Evolutionary conservation across 2,329 filamentous ascomycete genomes (phyloP).

Genomic region (Aspergillus novoparasiticus): DNA sequence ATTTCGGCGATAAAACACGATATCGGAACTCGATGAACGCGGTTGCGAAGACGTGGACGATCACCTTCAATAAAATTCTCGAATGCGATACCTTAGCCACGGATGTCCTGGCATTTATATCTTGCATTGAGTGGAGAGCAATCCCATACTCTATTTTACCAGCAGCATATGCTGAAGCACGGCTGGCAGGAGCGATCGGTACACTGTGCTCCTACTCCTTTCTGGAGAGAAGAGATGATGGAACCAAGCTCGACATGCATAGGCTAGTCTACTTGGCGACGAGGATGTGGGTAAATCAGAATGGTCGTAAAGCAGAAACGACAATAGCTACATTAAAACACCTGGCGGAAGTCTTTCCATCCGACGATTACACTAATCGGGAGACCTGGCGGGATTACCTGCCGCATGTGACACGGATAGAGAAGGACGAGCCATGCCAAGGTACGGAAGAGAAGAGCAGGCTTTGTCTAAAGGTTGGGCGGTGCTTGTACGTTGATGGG

Average conservation of each 20-base stretch:
- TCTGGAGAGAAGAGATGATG: conserved; percentile 17
- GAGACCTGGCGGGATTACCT: conserved; percentile 32
- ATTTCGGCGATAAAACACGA: conserved; percentile 34
- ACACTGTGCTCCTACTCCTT: conserved; percentile 38
- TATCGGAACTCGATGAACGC: conserved; percentile 33
- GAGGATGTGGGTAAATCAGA: conserved; percentile 33
- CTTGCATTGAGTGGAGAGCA: conserved; percentile 16
- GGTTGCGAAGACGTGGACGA: conserved; percentile 36
- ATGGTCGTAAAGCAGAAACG: not conserved
- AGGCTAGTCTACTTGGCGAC: conserved; percentile 39
- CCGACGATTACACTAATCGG: conserved; percentile 18
- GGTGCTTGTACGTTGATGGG: not conserved
- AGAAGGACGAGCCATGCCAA: not conserved
- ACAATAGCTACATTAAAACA: conserved; percentile 20
- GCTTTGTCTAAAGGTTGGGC: not conserved
- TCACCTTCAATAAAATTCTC: conserved; percentile 40
- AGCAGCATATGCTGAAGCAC: conserved; percentile 6
- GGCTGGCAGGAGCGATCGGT: conserved; percentile 30
- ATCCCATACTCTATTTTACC: conserved; percentile 39
- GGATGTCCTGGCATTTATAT: conserved; percentile 37
- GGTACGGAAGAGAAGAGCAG: not conserved
- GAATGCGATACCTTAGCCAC: conserved; percentile 30
- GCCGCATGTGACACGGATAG: conserved; percentile 26
- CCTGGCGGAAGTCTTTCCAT: conserved; percentile 10
- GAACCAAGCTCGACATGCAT: conserved; percentile 24